Base-by-base conservation (phyloP, 108 stramenopile species). In the Cyclotella atomus region DNA sequence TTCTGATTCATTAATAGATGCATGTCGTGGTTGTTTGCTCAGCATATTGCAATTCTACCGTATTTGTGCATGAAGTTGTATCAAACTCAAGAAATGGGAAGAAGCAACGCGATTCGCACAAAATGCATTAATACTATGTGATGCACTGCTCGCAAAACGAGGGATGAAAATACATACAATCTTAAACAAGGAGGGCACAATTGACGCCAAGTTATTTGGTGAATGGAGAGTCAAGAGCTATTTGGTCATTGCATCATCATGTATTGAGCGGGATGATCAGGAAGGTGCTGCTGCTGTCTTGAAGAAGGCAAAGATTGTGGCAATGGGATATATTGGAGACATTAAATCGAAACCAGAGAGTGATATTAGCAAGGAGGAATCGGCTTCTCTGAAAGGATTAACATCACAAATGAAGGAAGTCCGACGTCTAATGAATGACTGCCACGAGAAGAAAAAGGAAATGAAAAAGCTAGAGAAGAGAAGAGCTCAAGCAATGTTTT, bases 131-230 rank as follows among this genome's bases (percentile, higher is more conserved):
- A 79, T 87, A 1, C 55, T 94, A 19, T 52, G 91, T 10, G 85
- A 91, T 62, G 88, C 93, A 10, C 75, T 94, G 1, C 65, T 84
- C 64, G 80, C 56, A 30, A 90, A 89, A 72, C 67, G 70, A 41
- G 84, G 88, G 23, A 71, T 80, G 73, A 87, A 86, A 46, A 91
- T 94, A 53, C 85, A 84, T 28, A 38, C 62, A 0, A 64, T 90
- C 41, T 57, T 94, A 45, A 86, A 81, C 17, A 62, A 69, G 21
- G 86, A 87, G 23, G 81, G 85, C 32, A 64, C 9, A 0, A 57
- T 79, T 14, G 87, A 94, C 69, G 69, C 84, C 6, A 84, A 88
- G 49, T 32, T 94, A 30, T 94, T 94, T 82, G 93, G 93, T 47
- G 85, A 88, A 67, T 94, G 88, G 87, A 70, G 81, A 28, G 82